phyloP scores from a whole-genome alignment of 768 basidiomycete genomes.

The Naematelia aurantialba region DNA sequence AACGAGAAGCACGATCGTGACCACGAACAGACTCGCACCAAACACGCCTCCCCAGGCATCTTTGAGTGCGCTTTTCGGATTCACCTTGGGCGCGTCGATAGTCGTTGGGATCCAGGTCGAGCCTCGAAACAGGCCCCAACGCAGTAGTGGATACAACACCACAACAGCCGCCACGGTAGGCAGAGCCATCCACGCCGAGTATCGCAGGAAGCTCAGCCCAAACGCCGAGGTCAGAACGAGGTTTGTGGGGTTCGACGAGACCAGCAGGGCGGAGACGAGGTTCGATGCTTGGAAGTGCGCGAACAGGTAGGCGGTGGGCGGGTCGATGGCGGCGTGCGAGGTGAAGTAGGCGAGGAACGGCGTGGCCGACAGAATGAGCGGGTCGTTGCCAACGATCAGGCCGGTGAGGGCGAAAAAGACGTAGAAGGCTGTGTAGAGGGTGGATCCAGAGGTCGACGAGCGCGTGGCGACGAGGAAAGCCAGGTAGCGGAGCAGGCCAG shows the following conservation, averaged over 20 bases:
- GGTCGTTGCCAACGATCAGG: conserved; percentile 85
- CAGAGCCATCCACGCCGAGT: conserved; percentile 76
- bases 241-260: conserved; percentile 91
- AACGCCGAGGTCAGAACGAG: conserved; percentile 88
- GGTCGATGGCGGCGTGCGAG: conserved; percentile 56
- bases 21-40: conserved; percentile 63
- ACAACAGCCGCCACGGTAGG: conserved; percentile 68
- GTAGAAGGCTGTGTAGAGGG: conserved; percentile 76
- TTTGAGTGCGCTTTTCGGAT: conserved; percentile 61
- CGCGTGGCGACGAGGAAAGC: conserved; percentile 84
- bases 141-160: conserved; percentile 57
- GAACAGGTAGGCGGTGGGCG: conserved; percentile 53
- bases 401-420: conserved; percentile 73
- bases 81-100: conserved; percentile 46
- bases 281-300: conserved; percentile 66
- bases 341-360: conserved; percentile 88
- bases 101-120: conserved; percentile 29
- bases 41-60: conserved; percentile 73
- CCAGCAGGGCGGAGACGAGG: conserved; percentile 61
- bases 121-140: conserved; percentile 31
- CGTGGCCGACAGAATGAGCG: conserved; percentile 86
- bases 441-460: conserved; percentile 60
- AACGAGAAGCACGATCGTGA: conserved; percentile 69
- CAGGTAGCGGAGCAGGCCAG: conserved; percentile 77
- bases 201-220: conserved; percentile 66